Conservation (phyloP, 305 asterid genomes). For the Andrographis paniculata region DNA sequence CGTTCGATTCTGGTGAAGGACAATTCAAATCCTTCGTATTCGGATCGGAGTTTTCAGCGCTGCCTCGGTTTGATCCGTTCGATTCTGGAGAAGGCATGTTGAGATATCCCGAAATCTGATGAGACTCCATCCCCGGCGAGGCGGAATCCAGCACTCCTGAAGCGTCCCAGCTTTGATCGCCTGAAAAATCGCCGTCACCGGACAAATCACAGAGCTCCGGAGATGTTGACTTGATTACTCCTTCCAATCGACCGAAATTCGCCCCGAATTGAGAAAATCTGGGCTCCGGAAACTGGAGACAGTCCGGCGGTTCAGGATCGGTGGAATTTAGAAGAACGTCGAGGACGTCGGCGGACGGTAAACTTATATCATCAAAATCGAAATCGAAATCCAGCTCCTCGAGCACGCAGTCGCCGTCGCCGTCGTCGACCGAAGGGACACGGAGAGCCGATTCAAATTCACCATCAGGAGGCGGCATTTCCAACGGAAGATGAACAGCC, state of each 20-base stretch:
- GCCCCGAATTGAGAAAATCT: slow-evolving; percentile 19
- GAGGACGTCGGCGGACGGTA: slow-evolving; percentile 29
- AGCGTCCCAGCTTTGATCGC: slow-evolving; percentile 35
- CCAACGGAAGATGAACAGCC: background rate
- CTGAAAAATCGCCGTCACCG: slow-evolving; percentile 22
- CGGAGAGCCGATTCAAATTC: slow-evolving; percentile 16
- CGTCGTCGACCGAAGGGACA: slow-evolving; percentile 35
- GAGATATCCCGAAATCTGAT: slow-evolving; percentile 47
- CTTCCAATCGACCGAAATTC: slow-evolving; percentile 22
- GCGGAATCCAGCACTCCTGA: slow-evolving; percentile 39
- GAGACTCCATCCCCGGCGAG: slow-evolving; percentile 35
- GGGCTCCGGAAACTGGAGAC: slow-evolving; percentile 22
- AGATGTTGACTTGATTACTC: slow-evolving; percentile 35
- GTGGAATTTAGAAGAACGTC: slow-evolving; percentile 24
- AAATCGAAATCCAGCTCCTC: slow-evolving; percentile 56
- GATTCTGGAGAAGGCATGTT: slow-evolving; percentile 73
- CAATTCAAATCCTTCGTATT: slow-evolving; percentile 42
- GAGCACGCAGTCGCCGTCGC: slow-evolving; percentile 21
- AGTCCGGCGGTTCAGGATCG: slow-evolving; percentile 13
- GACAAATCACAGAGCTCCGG: slow-evolving; percentile 31
- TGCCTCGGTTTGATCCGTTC: slow-evolving; percentile 47
- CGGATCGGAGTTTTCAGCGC: slow-evolving; percentile 23
- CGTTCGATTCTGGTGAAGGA: slow-evolving; percentile 55
- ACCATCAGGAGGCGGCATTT: background rate
- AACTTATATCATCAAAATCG: slow-evolving; percentile 54